Conservation (phyloP, 2,329 filamentous ascomycete species). For the Aphanocladium album region DNA sequence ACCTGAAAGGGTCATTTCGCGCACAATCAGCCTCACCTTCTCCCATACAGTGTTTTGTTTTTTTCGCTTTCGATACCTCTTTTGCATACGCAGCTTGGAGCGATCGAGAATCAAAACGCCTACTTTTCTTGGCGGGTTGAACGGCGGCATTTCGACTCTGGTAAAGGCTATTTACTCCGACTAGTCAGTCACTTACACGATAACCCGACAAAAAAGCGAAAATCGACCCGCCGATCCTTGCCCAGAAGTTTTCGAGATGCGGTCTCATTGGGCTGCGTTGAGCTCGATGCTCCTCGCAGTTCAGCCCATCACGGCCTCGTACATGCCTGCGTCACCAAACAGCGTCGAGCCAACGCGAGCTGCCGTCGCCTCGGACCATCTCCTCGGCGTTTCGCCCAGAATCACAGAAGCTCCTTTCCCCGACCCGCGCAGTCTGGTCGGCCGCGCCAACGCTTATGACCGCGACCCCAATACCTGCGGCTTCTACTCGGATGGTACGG, state of each 20-base stretch:
- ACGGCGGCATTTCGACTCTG: background rate
- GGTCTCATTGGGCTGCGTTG: background rate
- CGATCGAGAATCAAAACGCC: background rate
- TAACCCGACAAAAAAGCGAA: no score
- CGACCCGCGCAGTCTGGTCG: background rate
- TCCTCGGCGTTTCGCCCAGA: background rate
- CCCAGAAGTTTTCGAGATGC: background rate
- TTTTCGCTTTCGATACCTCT: background rate
- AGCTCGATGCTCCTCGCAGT: background rate
- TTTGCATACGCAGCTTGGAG: background rate
- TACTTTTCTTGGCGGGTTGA: background rate
- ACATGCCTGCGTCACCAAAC: background rate
- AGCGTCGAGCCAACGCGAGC: background rate
- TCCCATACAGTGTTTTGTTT: no score
- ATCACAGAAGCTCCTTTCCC: conserved; percentile 7
- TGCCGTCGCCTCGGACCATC: background rate
- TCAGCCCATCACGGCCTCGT: background rate
- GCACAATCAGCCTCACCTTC: background rate
- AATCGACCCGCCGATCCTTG: background rate
- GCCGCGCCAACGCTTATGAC: background rate
- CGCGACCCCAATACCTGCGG: conserved; percentile 5
- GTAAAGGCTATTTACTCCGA: background rate
- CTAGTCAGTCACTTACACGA: background rate
- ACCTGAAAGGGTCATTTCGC: background rate
- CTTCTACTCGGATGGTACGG: conserved; percentile 6